phyloP scores from a whole-genome alignment of 2,329 filamentous ascomycete genomes.

The Paecilomyces dactylethromorphus region DNA sequence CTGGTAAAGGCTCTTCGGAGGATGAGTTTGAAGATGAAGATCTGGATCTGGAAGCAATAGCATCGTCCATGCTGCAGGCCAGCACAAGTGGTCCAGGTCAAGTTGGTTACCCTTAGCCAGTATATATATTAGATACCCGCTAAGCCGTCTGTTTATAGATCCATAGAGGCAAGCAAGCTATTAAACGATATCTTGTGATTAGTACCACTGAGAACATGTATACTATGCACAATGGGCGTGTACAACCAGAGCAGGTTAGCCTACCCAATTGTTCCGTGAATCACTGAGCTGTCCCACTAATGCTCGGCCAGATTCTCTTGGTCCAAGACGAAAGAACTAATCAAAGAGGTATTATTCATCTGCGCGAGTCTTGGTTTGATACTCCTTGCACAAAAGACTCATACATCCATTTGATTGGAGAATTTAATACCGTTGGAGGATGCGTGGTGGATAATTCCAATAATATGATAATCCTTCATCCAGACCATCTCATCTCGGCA shows the following conservation, averaged over 20 bases:
- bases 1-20: conserved; percentile 42
- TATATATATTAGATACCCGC: conserved; percentile 37
- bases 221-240: conserved; percentile 54
- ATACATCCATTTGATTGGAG: conserved; percentile 80
- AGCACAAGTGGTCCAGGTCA: conserved; percentile 69
- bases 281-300: conserved; percentile 12
- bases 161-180: conserved; percentile 59
- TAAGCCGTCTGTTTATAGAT: conserved; percentile 63
- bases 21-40: conserved; percentile 69
- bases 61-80: conserved; percentile 50
- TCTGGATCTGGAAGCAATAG: conserved; percentile 58
- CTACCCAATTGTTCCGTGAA: neutral
- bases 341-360: conserved; percentile 59
- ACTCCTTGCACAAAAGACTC: conserved; percentile 68
- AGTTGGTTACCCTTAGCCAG: conserved; percentile 43
- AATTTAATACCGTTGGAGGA: conserved; percentile 62
- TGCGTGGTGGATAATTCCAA: conserved; percentile 78
- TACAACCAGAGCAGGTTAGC: conserved; percentile 64
- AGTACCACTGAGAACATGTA: conserved; percentile 66
- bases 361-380: conserved; percentile 82
- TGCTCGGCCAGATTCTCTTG: conserved; percentile 58
- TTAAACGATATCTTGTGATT: conserved; percentile 80
- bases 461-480: conserved; percentile 86
- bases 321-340: conserved; percentile 72
- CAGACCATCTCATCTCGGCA: conserved; percentile 89